phyloP scores from a whole-genome alignment of 208 protist species.

The Trypanosoma caninum region DNA sequence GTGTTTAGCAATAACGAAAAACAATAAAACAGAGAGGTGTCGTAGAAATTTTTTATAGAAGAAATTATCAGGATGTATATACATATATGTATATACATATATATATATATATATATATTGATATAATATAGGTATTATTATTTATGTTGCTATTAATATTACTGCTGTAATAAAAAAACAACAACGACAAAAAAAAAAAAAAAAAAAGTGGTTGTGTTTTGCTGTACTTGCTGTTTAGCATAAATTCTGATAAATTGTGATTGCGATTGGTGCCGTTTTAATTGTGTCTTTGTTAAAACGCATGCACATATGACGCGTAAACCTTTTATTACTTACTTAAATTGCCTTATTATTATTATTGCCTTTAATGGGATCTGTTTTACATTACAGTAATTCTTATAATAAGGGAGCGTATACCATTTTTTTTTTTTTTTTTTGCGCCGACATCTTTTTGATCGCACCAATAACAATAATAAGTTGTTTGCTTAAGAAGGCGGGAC shows the following conservation, averaged over 20 bases:
- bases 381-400: too few species aligned
- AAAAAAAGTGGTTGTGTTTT: neutral
- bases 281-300: too few species aligned
- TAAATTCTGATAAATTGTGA: too few species aligned
- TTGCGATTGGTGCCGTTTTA: too few species aligned
- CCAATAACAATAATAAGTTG: neutral
- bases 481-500: neutral
- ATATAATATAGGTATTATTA: neutral
- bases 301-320: too few species aligned
- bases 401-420: neutral
- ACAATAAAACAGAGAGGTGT: neutral
- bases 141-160: too few species aligned
- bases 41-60: neutral
- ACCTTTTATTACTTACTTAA: too few species aligned
- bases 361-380: too few species aligned
- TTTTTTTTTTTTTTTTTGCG: neutral
- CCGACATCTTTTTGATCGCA: neutral
- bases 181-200: neutral
- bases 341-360: too few species aligned
- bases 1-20: too few species aligned
- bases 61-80: neutral
- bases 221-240: too few species aligned
- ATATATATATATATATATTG: neutral
- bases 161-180: too few species aligned
- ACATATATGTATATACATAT: slow-evolving; percentile 1